Conservation (phyloP, 768 basidiomycete genomes). For the Lentinula lateritia region DNA sequence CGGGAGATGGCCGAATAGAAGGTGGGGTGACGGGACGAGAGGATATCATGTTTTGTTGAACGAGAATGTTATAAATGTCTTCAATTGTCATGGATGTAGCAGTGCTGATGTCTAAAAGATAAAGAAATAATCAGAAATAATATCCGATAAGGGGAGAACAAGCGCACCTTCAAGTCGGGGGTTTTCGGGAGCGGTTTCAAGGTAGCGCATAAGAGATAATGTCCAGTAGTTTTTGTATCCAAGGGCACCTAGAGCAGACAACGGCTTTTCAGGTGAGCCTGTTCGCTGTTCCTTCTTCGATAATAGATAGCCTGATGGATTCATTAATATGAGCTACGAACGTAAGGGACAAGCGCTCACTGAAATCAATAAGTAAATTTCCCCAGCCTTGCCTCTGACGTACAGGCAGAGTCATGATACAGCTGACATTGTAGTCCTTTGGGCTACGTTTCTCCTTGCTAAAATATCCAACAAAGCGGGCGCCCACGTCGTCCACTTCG, state of each 20-base stretch:
- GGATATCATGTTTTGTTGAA: constrained; percentile 70
- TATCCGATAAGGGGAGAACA: constrained; percentile 3
- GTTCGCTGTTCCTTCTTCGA: constrained; percentile 90
- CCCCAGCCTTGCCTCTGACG: constrained; percentile 96
- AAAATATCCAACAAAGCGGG: constrained; percentile 96
- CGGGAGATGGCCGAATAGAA: constrained; percentile 59
- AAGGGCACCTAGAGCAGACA: constrained; percentile 86
- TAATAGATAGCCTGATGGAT: constrained; percentile 78
- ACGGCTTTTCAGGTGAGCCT: constrained; percentile 94
- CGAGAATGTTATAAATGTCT: constrained; percentile 75
- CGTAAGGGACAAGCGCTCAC: constrained; percentile 43
- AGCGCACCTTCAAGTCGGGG: constrained; percentile 68
- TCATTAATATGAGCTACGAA: not conserved
- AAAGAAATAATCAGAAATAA: constrained; percentile 12
- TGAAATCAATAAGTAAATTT: constrained; percentile 95
- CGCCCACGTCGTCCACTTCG: constrained; percentile 82
- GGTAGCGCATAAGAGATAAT: constrained; percentile 76
- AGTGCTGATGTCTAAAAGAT: constrained; percentile 63
- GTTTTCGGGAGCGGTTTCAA: constrained; percentile 50
- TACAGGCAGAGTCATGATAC: constrained; percentile 98
- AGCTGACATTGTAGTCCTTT: constrained; percentile 96
- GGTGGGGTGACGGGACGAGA: constrained; percentile 36
- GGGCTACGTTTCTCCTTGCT: constrained; percentile 97
- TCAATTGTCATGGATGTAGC: constrained; percentile 90
- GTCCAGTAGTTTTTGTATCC: constrained; percentile 98